Conservation (phyloP, 352 stramenopile genomes). For the Elongisporangium prolatum region DNA sequence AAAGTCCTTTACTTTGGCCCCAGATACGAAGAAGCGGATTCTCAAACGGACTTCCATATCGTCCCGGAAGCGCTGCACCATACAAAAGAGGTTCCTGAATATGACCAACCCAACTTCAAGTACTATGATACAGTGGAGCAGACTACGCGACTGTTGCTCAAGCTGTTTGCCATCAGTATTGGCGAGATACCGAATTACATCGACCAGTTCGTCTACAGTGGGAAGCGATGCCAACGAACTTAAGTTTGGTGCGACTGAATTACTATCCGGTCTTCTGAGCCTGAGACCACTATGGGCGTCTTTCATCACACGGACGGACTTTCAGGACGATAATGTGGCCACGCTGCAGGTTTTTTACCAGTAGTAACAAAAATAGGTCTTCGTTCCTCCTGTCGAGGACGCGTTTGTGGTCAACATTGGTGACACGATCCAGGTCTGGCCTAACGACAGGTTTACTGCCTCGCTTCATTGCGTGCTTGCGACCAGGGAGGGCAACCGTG, state of each 20-base stretch:
- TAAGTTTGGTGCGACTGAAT: conserved; percentile 83
- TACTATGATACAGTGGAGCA: too few species aligned
- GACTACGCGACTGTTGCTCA: too few species aligned
- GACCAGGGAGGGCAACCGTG: background rate
- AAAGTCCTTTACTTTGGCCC: too few species aligned
- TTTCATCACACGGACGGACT: conserved; percentile 40
- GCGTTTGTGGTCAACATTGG: conserved; percentile 58
- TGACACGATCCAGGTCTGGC: conserved; percentile 50
- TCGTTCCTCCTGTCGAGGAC: conserved; percentile 28
- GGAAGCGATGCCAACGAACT: too few species aligned
- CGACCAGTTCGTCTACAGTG: too few species aligned
- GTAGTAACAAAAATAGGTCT: conserved; percentile 24
- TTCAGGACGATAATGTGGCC: conserved; percentile 38
- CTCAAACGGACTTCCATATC: too few species aligned
- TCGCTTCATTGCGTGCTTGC: conserved; percentile 43
- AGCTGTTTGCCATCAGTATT: too few species aligned
- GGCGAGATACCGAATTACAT: too few species aligned
- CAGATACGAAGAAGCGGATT: too few species aligned
- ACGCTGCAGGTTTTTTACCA: conserved; percentile 44
- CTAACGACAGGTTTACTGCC: conserved; percentile 37
- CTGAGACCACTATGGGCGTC: conserved; percentile 19
- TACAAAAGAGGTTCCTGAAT: too few species aligned
- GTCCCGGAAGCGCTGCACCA: too few species aligned
- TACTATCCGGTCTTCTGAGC: conserved; percentile 62
- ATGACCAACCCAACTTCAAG: too few species aligned